Evolutionary conservation across 257 asterid species (phyloP), one percentile per base, ranked within the genome.

Genomic region (Coffea eugenioides): DNA sequence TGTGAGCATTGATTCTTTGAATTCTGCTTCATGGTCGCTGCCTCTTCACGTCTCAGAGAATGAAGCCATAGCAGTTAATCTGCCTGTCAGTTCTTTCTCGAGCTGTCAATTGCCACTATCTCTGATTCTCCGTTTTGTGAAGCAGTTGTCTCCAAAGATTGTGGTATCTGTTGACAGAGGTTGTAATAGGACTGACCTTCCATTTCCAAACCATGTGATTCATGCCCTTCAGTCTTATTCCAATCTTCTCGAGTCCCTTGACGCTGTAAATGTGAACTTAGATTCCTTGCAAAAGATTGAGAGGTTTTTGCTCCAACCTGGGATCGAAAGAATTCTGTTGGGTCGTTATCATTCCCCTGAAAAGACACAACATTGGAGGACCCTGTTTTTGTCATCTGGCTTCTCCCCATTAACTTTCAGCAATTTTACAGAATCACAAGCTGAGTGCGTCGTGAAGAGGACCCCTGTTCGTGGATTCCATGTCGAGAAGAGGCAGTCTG

Each of bases 161-260:
- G 94, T 96, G 43, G 99, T 96, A 8, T 94, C 98, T 34, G 86
- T 91, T 13, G 99, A 96, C 77, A 82, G 94, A 75, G 97, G 98
- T 45, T 94, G 97, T 75, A 97, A 96, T 51, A 81, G 99, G 68
- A 91, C 95, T 3, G 98, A 96, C 75, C 92, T 96, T n/a, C 95
- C 97, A 2, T 96, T 96, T 54, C 88, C 99, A 18, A 90, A 87
- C 86, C 97, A 92, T 72, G 84, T 94, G 23, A 87, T 92, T 73
- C 97, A 92, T 39, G 97, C 92, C 43, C 94, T 94, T 62, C 98
- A 96, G 71, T 91, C 94, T 0, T 91, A 86, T 70, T 85, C 97
- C 0, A 91, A 91, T 82, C 85, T 96, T 31, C 89, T 96, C 0
- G 99, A 96, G 85, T 96, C 97, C 14, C 89, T 96, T 1, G 99